Conservation (phyloP, 768 basidiomycete genomes). For the Xanthoconium stramineum region DNA sequence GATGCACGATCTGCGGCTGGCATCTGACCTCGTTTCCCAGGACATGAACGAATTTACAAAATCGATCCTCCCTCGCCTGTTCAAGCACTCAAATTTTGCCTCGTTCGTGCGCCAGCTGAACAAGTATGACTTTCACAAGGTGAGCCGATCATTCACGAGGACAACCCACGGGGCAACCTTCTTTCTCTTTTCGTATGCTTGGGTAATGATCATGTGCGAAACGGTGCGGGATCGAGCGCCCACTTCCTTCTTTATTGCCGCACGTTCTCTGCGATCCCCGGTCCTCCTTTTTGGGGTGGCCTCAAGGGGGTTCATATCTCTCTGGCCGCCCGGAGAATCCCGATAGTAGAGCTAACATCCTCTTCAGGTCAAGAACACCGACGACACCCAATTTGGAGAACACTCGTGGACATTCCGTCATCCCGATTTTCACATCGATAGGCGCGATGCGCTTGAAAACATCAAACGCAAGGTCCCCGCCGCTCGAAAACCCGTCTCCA, state of each 20-base stretch:
- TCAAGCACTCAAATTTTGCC: slow-evolving; percentile 95
- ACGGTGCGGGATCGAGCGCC: slow-evolving; percentile 16
- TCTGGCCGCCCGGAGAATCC: slow-evolving; percentile 1
- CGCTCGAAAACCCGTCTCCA: slow-evolving; percentile 30
- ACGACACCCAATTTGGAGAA: slow-evolving; percentile 70
- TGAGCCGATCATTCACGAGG: slow-evolving; percentile 23
- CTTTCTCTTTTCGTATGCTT: slow-evolving; percentile 8
- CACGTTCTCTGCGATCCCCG: slow-evolving; percentile 9
- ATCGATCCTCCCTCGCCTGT: slow-evolving; percentile 83
- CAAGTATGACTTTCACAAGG: slow-evolving; percentile 97
- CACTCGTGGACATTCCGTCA: slow-evolving; percentile 56
- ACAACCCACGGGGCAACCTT: neutral
- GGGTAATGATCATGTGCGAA: slow-evolving; percentile 11
- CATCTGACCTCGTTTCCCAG: slow-evolving; percentile 28
- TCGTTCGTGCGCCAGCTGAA: slow-evolving; percentile 90
- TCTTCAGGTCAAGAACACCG: slow-evolving; percentile 74
- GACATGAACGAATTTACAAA: slow-evolving; percentile 98
- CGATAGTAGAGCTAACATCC: neutral
- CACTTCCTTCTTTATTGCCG: slow-evolving; percentile 9
- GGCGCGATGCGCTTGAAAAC: slow-evolving; percentile 56
- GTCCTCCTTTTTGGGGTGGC: slow-evolving; percentile 7
- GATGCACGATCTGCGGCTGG: slow-evolving; percentile 1
- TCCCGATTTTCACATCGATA: slow-evolving; percentile 50
- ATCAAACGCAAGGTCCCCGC: slow-evolving; percentile 59
- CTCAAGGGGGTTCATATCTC: slow-evolving; percentile 8